These are phyloP conservation scores for Vanrija sp. DNA, from an alignment of 1,284 basidiomycete species.

Conservation along the genomic window DNA sequence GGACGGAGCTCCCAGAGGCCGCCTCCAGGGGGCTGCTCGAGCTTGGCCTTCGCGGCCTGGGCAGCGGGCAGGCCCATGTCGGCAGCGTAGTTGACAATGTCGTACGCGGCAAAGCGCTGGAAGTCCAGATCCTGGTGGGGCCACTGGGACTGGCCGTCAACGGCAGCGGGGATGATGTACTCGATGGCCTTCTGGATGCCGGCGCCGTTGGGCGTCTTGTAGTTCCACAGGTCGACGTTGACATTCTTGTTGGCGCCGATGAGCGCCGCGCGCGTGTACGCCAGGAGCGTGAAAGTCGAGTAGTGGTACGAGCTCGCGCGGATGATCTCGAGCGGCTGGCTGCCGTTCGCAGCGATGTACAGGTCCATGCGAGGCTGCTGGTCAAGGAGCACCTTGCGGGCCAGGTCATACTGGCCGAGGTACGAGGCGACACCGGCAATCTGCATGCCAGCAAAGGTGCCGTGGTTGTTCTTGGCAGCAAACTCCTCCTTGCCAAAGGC, in stretches of 20 bases:
- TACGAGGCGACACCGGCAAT: slow-evolving; percentile 5
- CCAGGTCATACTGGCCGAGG: slow-evolving; percentile 3
- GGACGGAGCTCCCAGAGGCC: slow-evolving; percentile 7
- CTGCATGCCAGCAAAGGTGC: slow-evolving; percentile 10
- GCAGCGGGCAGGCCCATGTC: slow-evolving; percentile 6
- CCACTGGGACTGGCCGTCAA: slow-evolving; percentile 1
- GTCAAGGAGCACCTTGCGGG: background rate
- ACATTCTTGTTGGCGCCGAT: slow-evolving; percentile 1
- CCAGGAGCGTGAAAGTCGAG: slow-evolving; percentile 7
- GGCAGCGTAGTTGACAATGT: slow-evolving; percentile 7
- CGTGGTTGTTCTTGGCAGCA: slow-evolving; percentile 11
- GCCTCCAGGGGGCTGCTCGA: slow-evolving; percentile 1
- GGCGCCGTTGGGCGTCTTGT: slow-evolving; percentile 8
- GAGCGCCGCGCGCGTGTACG: slow-evolving; percentile 8
- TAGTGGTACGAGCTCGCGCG: slow-evolving; percentile 9
- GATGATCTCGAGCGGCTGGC: slow-evolving; percentile 6
- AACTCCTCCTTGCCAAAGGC: slow-evolving; percentile 10
- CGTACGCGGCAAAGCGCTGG: slow-evolving; percentile 5
- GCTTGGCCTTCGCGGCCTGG: background rate
- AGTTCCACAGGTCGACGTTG: slow-evolving; percentile 16
- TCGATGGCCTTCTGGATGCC: slow-evolving; percentile 3
- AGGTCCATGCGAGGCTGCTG: background rate
- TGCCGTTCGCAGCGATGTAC: slow-evolving; percentile 4
- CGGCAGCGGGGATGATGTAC: slow-evolving; percentile 2
- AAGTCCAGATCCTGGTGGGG: slow-evolving; percentile 5